Conservation (phyloP, 2,329 filamentous ascomycete genomes). For the Coleophoma crateriformis region DNA sequence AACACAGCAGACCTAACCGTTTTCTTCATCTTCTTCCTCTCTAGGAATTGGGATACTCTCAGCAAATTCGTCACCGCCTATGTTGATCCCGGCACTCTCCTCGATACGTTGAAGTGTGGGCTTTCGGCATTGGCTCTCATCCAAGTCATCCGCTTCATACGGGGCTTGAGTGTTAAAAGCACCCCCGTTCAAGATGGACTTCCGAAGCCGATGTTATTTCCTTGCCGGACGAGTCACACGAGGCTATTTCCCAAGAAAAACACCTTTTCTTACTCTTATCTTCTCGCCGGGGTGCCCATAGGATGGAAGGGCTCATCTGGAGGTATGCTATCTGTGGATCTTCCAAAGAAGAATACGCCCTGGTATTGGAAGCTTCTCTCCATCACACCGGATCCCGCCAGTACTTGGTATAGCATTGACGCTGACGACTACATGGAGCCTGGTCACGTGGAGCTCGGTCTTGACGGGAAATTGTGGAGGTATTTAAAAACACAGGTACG, state of each 20-base stretch:
- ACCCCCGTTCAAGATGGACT: not conserved
- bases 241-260: conserved; percentile 64
- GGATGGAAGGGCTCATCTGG: conserved; percentile 51
- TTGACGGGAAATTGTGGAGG: conserved; percentile 56
- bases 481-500: conserved; percentile 53
- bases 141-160: conserved; percentile 14
- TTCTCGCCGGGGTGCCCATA: conserved; percentile 63
- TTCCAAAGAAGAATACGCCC: conserved; percentile 13
- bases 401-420: conserved; percentile 49
- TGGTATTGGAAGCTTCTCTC: conserved; percentile 26
- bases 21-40: conserved; percentile 3
- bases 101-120: not conserved
- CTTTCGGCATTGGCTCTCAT: conserved; percentile 7
- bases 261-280: conserved; percentile 65
- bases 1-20: not conserved
- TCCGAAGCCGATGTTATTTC: conserved; percentile 49
- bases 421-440: conserved; percentile 56
- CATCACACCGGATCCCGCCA: conserved; percentile 11
- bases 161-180: conserved; percentile 5
- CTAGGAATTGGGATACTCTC: conserved; percentile 6
- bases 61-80: conserved; percentile 1
- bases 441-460: conserved; percentile 41
- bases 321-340: conserved; percentile 47
- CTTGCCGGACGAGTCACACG: conserved; percentile 59
- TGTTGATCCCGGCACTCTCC: conserved; percentile 8